Evolutionary conservation across 1,284 basidiomycete species (phyloP), one percentile per base, ranked within the genome.

Genomic region (Melampsora occidentalis): DNA sequence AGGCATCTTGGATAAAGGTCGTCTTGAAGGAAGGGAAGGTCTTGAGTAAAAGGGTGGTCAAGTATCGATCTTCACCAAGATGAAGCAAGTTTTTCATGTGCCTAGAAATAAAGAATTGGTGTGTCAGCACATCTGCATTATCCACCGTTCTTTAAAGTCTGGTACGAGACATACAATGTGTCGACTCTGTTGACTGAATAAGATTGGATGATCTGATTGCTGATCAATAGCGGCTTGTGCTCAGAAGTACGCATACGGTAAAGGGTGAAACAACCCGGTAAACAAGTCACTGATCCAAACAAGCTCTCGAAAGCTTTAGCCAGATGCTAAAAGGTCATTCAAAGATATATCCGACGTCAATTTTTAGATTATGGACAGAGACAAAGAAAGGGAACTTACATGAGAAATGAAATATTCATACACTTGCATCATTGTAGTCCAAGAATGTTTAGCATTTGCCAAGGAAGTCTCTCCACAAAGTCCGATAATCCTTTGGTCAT

Each of bases 351-450:
- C 48, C 53, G 35, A n/a, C 22, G 49, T 65, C 12, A 72, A 22
- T 67, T 61, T n/a, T 46, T 70, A 25, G 49, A 33, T 73, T 28
- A 65, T 20, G 35, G 46, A 28, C 53, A n/a, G 64, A 62, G 33
- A 51, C 42, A 28, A 57, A 48, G 62, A 31, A 22, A 42, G 42
- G 14, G 68, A 49, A 70, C 64, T 31, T 22, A 64, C 35, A 78
- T 82, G 82, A 64, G 80, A 82, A 70, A 82, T 82, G 79, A 82
- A 82, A 79, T 81, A 80, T 76, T 81, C 80, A 83, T 87, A 81
- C 59, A 90, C 91, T 86, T 97, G 95, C 88, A 97, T 95, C 96
- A 98, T 98, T 14, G 96, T 98, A 78, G 96, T 92, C 82, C 96
- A 87, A 2, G 93, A 95, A 82, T 94, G 91, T 82, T 94, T 93